These are phyloP conservation scores for Podospora tetraspora DNA, from an alignment of 495 filamentous ascomycete species.

Conservation along the genomic window DNA sequence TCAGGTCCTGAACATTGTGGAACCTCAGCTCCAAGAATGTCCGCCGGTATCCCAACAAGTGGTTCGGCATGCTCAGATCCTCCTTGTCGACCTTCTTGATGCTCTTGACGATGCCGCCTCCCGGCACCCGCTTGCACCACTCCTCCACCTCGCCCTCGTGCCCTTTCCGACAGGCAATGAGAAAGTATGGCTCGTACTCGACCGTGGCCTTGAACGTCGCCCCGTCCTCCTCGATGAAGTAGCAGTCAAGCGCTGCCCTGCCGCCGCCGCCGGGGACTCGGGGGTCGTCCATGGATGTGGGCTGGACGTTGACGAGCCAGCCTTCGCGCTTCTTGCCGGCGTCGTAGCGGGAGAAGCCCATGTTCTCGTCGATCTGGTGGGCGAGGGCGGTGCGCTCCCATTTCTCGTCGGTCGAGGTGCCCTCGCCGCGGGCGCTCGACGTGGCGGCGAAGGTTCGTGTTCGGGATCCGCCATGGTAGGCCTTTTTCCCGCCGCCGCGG, in stretches of 20 bases:
- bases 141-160: slow-evolving; percentile 92
- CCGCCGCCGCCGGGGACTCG: slow-evolving; percentile 69
- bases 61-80: slow-evolving; percentile 93
- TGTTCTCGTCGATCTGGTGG: slow-evolving; percentile 84
- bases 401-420: slow-evolving; percentile 78
- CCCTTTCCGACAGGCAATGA: slow-evolving; percentile 82
- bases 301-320: slow-evolving; percentile 94
- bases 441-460: slow-evolving; percentile 72
- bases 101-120: slow-evolving; percentile 77
- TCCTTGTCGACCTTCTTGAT: slow-evolving; percentile 80
- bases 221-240: slow-evolving; percentile 92
- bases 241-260: slow-evolving; percentile 88
- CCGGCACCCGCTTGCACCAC: slow-evolving; percentile 76
- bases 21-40: slow-evolving; percentile 83
- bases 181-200: slow-evolving; percentile 94
- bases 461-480: slow-evolving; percentile 46
- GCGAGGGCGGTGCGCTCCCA: slow-evolving; percentile 77
- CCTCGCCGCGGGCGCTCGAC: slow-evolving; percentile 68
- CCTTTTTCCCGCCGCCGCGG: slow-evolving; percentile 47
- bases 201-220: slow-evolving; percentile 93
- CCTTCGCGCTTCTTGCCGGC: slow-evolving; percentile 78
- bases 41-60: slow-evolving; percentile 83
- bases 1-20: slow-evolving; percentile 76
- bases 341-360: slow-evolving; percentile 92
- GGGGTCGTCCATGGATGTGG: slow-evolving; percentile 79